Evolutionary conservation across 306 rosid species (phyloP).

Genomic region (Alnus rubra): DNA sequence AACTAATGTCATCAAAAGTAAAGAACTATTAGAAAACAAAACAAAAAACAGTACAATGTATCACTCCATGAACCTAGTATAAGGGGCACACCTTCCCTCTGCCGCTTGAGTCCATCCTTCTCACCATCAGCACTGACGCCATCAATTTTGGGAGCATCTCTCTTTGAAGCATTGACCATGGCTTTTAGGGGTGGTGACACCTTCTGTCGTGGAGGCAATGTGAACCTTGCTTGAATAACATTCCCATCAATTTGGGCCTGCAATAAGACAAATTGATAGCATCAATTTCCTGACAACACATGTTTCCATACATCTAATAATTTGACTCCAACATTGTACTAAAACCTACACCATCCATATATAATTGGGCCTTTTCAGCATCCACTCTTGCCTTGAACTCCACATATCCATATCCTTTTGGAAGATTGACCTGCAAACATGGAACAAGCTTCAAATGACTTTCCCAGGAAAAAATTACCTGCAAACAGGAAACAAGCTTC

Average conservation of each 20-base stretch:
- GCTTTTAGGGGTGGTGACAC: constrained; percentile 74
- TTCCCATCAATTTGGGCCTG: constrained; percentile 99
- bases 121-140: constrained; percentile 61
- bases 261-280: constrained; percentile 31
- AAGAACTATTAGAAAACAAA: constrained; percentile 18
- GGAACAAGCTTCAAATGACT: constrained; percentile 3
- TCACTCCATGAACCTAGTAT: constrained; percentile 8
- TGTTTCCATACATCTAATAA: constrained; percentile 17
- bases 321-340: constrained; percentile 12
- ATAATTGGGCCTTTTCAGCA: constrained; percentile 84
- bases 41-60: neutral
- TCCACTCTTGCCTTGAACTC: constrained; percentile 85
- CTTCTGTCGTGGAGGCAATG: constrained; percentile 82
- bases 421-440: constrained; percentile 79
- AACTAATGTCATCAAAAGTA: constrained; percentile 45
- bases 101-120: constrained; percentile 82
- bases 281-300: constrained; percentile 26
- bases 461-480: constrained; percentile 48
- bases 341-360: constrained; percentile 93
- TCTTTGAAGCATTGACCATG: constrained; percentile 59
- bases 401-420: constrained; percentile 92
- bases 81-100: constrained; percentile 64
- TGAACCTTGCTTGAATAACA: constrained; percentile 81
- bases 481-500: constrained; percentile 18
- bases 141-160: constrained; percentile 78